Percentiles rank a stretch among this genome's conserved stretches.
Evolutionary conservation across 176 grass and related monocot species (phyloP).

Genomic region (Oryza glaberrima): DNA sequence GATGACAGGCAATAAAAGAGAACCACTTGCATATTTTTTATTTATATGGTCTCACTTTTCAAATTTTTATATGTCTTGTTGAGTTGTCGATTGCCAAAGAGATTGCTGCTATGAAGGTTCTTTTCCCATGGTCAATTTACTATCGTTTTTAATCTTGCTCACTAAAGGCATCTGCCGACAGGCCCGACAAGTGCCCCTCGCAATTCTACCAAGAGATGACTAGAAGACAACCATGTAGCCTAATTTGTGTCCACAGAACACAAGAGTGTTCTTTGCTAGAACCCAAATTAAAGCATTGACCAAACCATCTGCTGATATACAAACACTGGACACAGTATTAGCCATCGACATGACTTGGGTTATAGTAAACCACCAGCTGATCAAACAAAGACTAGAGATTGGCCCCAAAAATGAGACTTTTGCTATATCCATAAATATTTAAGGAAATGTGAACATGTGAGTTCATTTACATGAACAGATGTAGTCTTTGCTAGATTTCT

Average conservation of each 20-base stretch:
- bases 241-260: constrained; percentile 12
- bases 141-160: constrained; percentile 6
- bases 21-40: constrained; percentile 15
- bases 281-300: constrained; percentile 30
- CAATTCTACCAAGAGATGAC: constrained; percentile 8
- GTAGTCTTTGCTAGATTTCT: neutral
- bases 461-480: constrained; percentile 5
- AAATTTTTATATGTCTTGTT: constrained; percentile 19
- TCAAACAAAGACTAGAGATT: neutral
- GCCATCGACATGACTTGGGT: neutral
- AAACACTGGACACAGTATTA: neutral
- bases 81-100: constrained; percentile 34
- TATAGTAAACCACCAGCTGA: neutral
- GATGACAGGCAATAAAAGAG: constrained; percentile 45
- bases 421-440: neutral
- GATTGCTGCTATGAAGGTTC: neutral
- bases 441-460: neutral
- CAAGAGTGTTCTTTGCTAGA: neutral
- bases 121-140: constrained; percentile 6
- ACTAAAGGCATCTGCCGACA: neutral
- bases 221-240: neutral
- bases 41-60: neutral
- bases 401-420: neutral
- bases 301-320: neutral
- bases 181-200: constrained; percentile 1